Conservation (phyloP, 2,329 filamentous ascomycete genomes). For the Botryotinia convoluta region DNA sequence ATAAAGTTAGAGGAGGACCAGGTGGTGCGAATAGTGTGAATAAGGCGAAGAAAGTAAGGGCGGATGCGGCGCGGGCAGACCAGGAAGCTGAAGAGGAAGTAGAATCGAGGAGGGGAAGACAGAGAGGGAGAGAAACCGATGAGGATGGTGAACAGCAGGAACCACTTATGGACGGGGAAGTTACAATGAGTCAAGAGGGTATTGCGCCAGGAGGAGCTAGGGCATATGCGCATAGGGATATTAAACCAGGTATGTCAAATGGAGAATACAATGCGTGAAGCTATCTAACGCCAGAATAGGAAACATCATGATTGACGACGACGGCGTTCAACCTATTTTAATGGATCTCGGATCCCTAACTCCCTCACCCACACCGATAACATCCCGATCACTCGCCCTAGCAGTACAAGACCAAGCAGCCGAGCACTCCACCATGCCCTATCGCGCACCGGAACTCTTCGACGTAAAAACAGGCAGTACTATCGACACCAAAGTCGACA, state of each 20-base stretch:
- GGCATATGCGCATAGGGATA: conserved; percentile 92
- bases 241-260: conserved; percentile 76
- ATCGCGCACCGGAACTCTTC: conserved; percentile 95
- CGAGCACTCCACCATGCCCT: conserved; percentile 97
- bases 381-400: conserved; percentile 83
- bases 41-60: conserved; percentile 44
- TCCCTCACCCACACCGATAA: conserved; percentile 82
- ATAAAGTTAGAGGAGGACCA: conserved; percentile 63
- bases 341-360: conserved; percentile 97
- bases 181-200: conserved; percentile 63
- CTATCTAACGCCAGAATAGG: conserved; percentile 44
- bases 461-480: conserved; percentile 91
- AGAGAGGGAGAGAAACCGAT: conserved; percentile 47
- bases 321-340: conserved; percentile 82
- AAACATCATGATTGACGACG: conserved; percentile 98
- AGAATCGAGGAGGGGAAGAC: conserved; percentile 42
- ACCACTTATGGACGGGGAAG: conserved; percentile 79
- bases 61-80: conserved; percentile 41
- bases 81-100: conserved; percentile 42
- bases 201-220: conserved; percentile 65
- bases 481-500: conserved; percentile 95
- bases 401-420: conserved; percentile 92
- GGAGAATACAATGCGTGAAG: not conserved
- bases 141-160: conserved; percentile 73
- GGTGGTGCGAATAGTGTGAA: conserved; percentile 48